Base-by-base conservation (phyloP, 1,139 yeast species). In the Yamadazyma membranifaciens region DNA sequence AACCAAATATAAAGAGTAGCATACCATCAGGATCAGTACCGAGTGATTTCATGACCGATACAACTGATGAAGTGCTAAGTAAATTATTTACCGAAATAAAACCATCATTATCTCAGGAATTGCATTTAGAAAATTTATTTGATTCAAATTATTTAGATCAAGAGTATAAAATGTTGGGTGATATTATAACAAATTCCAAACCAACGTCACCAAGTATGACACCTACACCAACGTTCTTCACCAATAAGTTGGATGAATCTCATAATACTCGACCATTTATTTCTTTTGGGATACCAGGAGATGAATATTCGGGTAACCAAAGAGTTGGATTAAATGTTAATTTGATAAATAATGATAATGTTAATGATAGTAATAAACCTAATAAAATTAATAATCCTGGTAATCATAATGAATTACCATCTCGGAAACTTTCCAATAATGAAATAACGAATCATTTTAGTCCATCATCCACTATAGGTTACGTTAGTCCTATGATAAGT, bases 131-230 rank as follows among this genome's bases (percentile, higher is more conserved):
- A n/a, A 50, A 50, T 27, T 41, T 55, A 33, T 69, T 61, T 59
- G 65, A 53, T 53, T 68, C 67, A 41, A 72, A 62, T 54, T 74
- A 63, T 56, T 62, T 63, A 46, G 78, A 78, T 55, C 80, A 78
- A 46, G 86, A 81, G 54, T 80, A 80, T 50, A 55, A 69, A 44
- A 78, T 79, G 73, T 59, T 81, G 45, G 81, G 83, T 9, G 83
- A 78, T 52, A 69, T 80, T 6, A 48, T 72, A 20, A 54, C 78
- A 28, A 68, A 68, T 37, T 71, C 78, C 26, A 74, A 75, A 46
- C 80, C 81, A 2, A 60, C 77, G 7, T 70, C 77, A n/a, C 81
- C 82, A 3, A 59, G 73, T 11, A 16, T 30, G 2, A 32, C 30
- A 2, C 36, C 44, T 10, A 38, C 41, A 2, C 13, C 33, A 13